phyloP scores from a whole-genome alignment of 805 yeast genomes.

The Zygotorulaspora danielsina region DNA sequence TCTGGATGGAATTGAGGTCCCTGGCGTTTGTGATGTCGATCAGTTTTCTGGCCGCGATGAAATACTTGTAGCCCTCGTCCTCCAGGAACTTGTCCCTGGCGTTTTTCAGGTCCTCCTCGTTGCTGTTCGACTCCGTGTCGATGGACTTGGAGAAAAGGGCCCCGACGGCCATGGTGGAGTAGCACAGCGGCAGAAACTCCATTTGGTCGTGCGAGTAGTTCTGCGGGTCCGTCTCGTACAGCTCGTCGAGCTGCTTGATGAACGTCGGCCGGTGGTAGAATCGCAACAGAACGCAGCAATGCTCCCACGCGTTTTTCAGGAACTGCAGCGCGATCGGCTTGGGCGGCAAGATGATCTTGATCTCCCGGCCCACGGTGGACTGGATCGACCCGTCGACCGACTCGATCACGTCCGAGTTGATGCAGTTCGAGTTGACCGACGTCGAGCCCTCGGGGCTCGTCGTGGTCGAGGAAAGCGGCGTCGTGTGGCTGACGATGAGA shows the following conservation, averaged over 20 bases:
- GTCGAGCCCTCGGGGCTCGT: constrained; percentile 18
- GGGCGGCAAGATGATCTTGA: constrained; percentile 69
- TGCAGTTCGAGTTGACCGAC: constrained; percentile 3
- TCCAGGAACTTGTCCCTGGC: constrained; percentile 34
- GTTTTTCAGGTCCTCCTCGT: constrained; percentile 17
- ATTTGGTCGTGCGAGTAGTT: constrained; percentile 74
- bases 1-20: constrained; percentile 77
- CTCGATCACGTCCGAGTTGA: constrained; percentile 14
- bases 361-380: constrained; percentile 41
- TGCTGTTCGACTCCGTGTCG: constrained; percentile 35
- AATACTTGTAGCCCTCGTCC: constrained; percentile 75
- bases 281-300: constrained; percentile 77
- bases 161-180: constrained; percentile 83
- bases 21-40: constrained; percentile 84
- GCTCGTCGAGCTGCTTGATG: constrained; percentile 64
- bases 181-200: constrained; percentile 74
- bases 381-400: constrained; percentile 22
- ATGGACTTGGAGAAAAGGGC: constrained; percentile 55
- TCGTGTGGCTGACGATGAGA: constrained; percentile 15
- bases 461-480: constrained; percentile 12
- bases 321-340: constrained; percentile 68
- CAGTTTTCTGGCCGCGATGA: constrained; percentile 77
- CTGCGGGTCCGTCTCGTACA: constrained; percentile 73
- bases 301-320: constrained; percentile 77
- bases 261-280: constrained; percentile 86